Percentiles rank a stretch among this genome's conserved stretches.
phyloP scores from a whole-genome alignment of 331 rosid genomes.

The Malus hybrid region DNA sequence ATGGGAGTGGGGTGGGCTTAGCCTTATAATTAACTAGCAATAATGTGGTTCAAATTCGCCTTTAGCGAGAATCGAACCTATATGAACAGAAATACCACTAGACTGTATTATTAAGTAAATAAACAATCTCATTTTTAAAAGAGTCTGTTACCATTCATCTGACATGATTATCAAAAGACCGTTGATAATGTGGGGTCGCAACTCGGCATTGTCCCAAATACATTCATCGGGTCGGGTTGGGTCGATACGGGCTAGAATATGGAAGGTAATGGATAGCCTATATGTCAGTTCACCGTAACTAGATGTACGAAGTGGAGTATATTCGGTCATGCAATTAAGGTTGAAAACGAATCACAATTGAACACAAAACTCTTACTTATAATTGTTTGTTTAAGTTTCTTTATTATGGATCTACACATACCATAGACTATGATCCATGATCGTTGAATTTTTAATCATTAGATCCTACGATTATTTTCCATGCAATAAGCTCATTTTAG shows the following conservation, averaged over 20 bases:
- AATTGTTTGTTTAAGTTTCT: neutral
- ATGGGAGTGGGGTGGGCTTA: too few species aligned
- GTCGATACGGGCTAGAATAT: neutral
- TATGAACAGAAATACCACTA: too few species aligned
- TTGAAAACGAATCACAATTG: neutral
- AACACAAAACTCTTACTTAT: neutral
- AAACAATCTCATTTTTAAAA: too few species aligned
- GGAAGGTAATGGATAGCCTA: too few species aligned
- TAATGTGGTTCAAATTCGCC: too few species aligned
- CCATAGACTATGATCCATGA: neutral
- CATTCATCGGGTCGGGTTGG: neutral
- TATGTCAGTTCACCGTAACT: neutral
- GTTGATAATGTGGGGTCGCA: neutral
- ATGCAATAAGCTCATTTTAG: too few species aligned
- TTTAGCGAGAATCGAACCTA: too few species aligned
- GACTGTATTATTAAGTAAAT: rapidly evolving
- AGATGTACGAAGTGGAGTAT: neutral
- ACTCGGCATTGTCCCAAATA: neutral
- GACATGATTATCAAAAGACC: neutral
- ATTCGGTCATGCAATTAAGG: neutral
- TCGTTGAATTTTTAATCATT: neutral
- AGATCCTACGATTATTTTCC: too few species aligned
- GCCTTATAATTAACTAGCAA: too few species aligned
- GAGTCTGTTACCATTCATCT: too few species aligned
- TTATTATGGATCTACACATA: neutral